Conservation (phyloP, 2,329 filamentous ascomycete genomes). For the Hypoxylon sp. region DNA sequence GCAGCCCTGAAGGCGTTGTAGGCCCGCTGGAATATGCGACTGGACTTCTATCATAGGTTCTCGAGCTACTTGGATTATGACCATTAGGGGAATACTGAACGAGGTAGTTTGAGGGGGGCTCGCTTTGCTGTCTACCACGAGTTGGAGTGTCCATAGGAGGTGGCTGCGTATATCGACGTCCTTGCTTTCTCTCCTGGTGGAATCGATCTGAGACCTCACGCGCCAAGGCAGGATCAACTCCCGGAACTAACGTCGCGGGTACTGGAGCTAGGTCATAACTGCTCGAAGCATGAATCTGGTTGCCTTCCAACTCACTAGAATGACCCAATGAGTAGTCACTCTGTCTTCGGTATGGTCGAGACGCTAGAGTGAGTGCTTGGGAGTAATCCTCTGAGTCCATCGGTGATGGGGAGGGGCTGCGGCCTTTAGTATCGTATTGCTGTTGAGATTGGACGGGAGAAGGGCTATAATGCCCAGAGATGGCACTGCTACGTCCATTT, state of each 20-base stretch:
- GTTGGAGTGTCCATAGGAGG: constrained; percentile 56
- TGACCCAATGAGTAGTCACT: constrained; percentile 48
- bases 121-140: constrained; percentile 57
- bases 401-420: constrained; percentile 52
- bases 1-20: constrained; percentile 40
- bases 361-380: constrained; percentile 47
- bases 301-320: constrained; percentile 56
- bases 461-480: constrained; percentile 51
- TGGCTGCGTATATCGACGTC: constrained; percentile 61
- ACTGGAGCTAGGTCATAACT: constrained; percentile 62
- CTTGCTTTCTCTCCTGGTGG: constrained; percentile 66
- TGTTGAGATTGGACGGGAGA: constrained; percentile 46
- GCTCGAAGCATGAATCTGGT: constrained; percentile 50
- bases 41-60: constrained; percentile 54
- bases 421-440: constrained; percentile 51
- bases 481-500: constrained; percentile 54
- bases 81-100: constrained; percentile 45
- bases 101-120: constrained; percentile 49
- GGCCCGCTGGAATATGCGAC: constrained; percentile 49
- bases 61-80: constrained; percentile 42
- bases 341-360: constrained; percentile 46
- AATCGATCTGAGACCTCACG: constrained; percentile 71
- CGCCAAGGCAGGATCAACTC: constrained; percentile 68
- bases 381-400: constrained; percentile 55
- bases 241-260: constrained; percentile 71